Evolutionary conservation across 2,329 filamentous ascomycete genomes (phyloP), one percentile per base, ranked within the genome.

Genomic region (Tolypocladium pustulatum): DNA sequence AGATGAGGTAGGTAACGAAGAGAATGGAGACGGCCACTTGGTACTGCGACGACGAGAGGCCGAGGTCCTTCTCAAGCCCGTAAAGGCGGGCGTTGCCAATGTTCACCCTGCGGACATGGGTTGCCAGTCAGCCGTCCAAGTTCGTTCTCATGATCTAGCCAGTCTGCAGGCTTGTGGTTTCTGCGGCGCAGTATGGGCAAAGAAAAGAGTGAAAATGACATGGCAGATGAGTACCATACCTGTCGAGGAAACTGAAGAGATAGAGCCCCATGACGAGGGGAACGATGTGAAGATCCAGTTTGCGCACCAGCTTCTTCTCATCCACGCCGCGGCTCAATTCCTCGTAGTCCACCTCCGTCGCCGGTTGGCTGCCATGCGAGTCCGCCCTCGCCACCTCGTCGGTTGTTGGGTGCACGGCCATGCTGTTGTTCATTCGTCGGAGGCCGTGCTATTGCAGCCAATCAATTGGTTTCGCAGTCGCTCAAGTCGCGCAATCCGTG

Each of bases 211-310:
- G 13, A 30, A 17, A 15, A 6, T 13, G 25, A 17, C 22, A 17
- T 13, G 25, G 46, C 10, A 15, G 17, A 20, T 51, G 46, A 9
- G 43, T 8, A n/a, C 6, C 49, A 8, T 52, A 52, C 81, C 88
- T 78, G 68, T 91, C 89, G 10, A 92, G 73, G 68, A 91, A 92
- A 64, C 85, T 88, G 64, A 91, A 84, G 17, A 91, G 77, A 68
- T 93, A 93, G 20, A 89, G 72, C 8, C 82, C 69, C 82, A 88
- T 88, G 9, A 89, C 76, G 25, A 89, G 74, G 2, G 87, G 87
- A 17, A 90, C 78, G 32, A 90, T 77, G 66, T 81, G 77, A 17
- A 77, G 61, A 68, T 90, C 87, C 37, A 90, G 71, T 70, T 88
- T 89, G 58, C 82, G 76, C 51, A 89, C 75, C 27, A 90, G 75